Base-by-base conservation (phyloP, 352 stramenopile genomes). In the Globisporangium takayamanum region DNA sequence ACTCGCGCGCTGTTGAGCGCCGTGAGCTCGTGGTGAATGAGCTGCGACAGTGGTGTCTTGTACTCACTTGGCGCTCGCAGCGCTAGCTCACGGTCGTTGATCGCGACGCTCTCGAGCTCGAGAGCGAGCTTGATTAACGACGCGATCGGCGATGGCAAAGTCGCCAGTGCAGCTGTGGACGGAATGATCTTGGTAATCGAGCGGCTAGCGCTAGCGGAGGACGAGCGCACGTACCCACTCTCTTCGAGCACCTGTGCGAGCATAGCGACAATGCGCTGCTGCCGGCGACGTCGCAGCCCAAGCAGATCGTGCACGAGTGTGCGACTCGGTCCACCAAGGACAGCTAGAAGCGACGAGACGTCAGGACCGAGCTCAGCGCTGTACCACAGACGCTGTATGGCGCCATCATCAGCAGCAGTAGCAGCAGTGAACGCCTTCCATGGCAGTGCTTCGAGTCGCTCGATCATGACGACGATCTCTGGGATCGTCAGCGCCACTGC, bases 1-100 rank as follows among this genome's bases (percentile, higher is more conserved):
- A 33, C 5, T 18, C 64, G 56, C 26, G 67, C 65, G 36, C 57
- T 18, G 14, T 73, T 47, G 20, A 77, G 57, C 3, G 30, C 41
- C 20, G 30, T 33, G 7, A 50, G 56, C 51, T 76, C 69, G 50
- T 68, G 63, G 1, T 57, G 52, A 16, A 68, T 22, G 18, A 79
- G 64, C 41, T 63, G 63, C 50, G 33, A 2, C 16, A 79, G 47
- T 18, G 71, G 71, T 14, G 73, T 72, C 18, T 48, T 59, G 49
- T 77, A 73, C 45, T 58, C 37, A 0, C 48, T 58, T 14, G 45
- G 41, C 0, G 15, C 18, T 25, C 46, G 44, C 16, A 20, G 8
- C 10, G n/a, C 14, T 18, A 46, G 2, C 2, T 52, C 45, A 0
- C 15, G 49, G 50, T 51, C 42, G 6, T 50, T 45, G 15, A 44